A percentile compares a stretch with the other conserved stretches of the same genome.
phyloP scores from a whole-genome alignment of 495 filamentous ascomycete species.

The Chaetomium tenue region DNA sequence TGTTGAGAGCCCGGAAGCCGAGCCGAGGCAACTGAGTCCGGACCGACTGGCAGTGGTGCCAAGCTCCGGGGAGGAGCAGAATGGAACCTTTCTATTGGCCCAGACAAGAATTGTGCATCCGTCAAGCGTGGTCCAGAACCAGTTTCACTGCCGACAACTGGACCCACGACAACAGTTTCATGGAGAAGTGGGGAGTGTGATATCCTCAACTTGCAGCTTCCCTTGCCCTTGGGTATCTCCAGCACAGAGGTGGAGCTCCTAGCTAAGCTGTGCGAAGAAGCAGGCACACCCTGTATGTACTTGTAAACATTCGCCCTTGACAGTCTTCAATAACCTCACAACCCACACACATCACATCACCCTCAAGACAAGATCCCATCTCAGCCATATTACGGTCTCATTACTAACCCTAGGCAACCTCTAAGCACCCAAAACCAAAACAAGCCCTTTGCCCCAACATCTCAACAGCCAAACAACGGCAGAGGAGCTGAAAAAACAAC shows the following conservation, averaged over 20 bases:
- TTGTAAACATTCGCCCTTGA: too few species aligned
- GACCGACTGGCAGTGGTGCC: background rate
- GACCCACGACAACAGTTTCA: background rate
- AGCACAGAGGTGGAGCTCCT: too few species aligned
- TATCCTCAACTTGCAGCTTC: background rate
- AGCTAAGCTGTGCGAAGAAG: too few species aligned
- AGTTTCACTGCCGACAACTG: background rate
- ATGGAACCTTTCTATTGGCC: background rate
- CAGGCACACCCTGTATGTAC: too few species aligned
- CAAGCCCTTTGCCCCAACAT: slow-evolving; percentile 2
- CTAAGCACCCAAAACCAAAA: slow-evolving; percentile 4
- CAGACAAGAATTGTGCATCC: background rate
- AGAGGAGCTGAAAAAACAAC: slow-evolving; percentile 12
- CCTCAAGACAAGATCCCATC: background rate
- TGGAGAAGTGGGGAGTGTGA: background rate
- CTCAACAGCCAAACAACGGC: background rate
- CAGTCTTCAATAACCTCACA: background rate
- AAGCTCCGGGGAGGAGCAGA: background rate
- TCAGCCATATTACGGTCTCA: slow-evolving; percentile 8
- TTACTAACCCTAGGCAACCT: slow-evolving; percentile 10
- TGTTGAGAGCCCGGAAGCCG: slow-evolving; percentile 4
- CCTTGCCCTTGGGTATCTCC: too few species aligned
- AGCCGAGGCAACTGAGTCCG: slow-evolving; percentile 16
- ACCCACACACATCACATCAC: background rate
- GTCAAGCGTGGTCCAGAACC: background rate